Base-by-base conservation (phyloP, 148 eudicot genomes). In the Spergularia bocconei region DNA sequence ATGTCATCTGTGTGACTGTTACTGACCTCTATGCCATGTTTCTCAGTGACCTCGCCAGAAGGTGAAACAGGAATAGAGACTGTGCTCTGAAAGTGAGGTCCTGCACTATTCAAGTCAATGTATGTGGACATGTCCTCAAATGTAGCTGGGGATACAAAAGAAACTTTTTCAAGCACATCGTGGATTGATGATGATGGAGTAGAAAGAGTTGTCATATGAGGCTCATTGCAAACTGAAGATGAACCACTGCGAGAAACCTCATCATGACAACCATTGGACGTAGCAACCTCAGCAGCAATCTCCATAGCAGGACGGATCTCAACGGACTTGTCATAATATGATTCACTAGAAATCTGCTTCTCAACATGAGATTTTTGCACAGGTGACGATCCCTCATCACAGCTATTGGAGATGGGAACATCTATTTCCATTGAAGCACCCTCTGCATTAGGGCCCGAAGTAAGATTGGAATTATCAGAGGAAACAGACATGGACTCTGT, bases 141-240 rank as follows among this genome's bases (percentile, higher is more conserved):
- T 33, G 90, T 81, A 48, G 69, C 66, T 38, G 91, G 76, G 74
- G 84, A 78, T 62, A 87, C 81, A 50, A 71, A 75, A 63, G 88
- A 82, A 56, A 82, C 90, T 76, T 84, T 86, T 71, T 83, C 81
- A 47, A 84, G 78, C 19, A 87, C 86, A 20, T 79, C 79, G 17
- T 87, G 77, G 51, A 87, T 71, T 13, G 89, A 79, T 74, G 85
- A 82, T 48, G 87, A 74, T 20, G 87, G 81, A 56, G 87, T 80
- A 65, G 86, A 81, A 71, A 82, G 65, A 52, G 72, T 75, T 20
- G 86, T 76, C 71, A 78, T 70, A 63, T 83, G 82, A 57, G 88
- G 80, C 66, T 87, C 88, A 77, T 82, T 75, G 23, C 82, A 82
- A 41, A 72, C 51, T 19, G 71, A 9, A 72, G 88, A 77, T 74